Evolutionary conservation across 306 rosid species (phyloP).

Genomic region (Vigna reflexopilosa): DNA sequence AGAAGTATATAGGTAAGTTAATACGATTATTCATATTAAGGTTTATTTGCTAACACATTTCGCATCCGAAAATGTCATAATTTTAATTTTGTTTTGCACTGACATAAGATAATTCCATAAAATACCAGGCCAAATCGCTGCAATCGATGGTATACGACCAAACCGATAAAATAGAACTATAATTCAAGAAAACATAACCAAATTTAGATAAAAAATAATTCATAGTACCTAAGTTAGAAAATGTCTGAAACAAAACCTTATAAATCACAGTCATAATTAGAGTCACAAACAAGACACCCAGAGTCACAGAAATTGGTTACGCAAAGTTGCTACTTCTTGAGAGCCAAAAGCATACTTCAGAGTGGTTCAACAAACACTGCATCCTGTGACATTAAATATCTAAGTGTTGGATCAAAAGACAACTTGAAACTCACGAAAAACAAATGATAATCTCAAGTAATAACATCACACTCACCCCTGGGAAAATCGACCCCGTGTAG

Average conservation of each 20-base stretch:
- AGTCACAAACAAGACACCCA: neutral
- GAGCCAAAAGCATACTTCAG: neutral
- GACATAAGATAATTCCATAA: neutral
- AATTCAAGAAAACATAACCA: neutral
- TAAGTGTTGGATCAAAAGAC: neutral
- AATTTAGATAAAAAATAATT: neutral
- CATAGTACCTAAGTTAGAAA: neutral
- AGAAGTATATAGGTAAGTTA: too few relatives aligned
- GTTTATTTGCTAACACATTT: too few relatives aligned
- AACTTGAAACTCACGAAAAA: neutral
- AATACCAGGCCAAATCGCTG: neutral
- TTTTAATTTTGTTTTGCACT: too few relatives aligned
- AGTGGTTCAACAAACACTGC: slow-evolving; percentile 14
- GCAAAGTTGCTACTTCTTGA: neutral
- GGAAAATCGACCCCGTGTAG: slow-evolving; percentile 35
- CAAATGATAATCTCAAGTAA: neutral
- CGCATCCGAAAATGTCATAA: too few relatives aligned
- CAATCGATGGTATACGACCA: neutral
- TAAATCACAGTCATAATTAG: neutral
- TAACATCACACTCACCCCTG: slow-evolving; percentile 31
- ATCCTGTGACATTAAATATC: slow-evolving; percentile 7
- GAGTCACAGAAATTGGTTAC: neutral
- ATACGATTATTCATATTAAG: too few relatives aligned
- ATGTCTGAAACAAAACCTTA: neutral
- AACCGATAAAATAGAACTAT: neutral